Base-by-base conservation (phyloP, 345 rosid species). In the Mercurialis annua region DNA sequence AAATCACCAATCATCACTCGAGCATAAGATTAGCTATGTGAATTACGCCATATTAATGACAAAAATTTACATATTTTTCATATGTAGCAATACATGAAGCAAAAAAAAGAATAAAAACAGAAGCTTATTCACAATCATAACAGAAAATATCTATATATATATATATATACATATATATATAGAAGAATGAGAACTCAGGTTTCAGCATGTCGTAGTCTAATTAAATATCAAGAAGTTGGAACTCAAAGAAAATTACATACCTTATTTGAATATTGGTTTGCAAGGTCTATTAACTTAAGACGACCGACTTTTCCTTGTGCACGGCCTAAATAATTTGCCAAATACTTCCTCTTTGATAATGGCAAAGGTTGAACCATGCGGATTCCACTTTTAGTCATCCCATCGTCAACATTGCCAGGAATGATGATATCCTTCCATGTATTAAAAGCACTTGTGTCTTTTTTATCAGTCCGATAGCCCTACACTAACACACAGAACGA, bases 371-470 rank as follows among this genome's bases (percentile, higher is more conserved):
- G 86, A 47, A 89, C 87, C 65, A 81, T 38, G 5, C 85, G 67
- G 54, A 65, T 68, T 30, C 82, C 87, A 24, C 49, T 61, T 78
- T 67, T 82, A 21, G 92, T 89, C 96, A 94, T 94, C 48, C 84
- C 90, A 78, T 94, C 95, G 52, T 91, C 96, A 31, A 94, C 83
- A 66, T 94, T 90, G 61, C 98, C 98, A 36, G 98, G 98, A 76
- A 92, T 88, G 64, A 92, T 86, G 67, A 92, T 87, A 75, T 91
- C 99, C 80, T 94, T 94, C 99, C 99, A 94, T 59, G 99, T 86
- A 80, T 85, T 89, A 56, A 91, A 94, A 51, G 99, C 96, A 79
- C 86, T 91, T 10, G 81, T 78, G 68, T 86, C 93, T 83, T 80
- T 89, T 85, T 87, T 91, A 73, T 91, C 99, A 70, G 99, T 94